Evolutionary conservation across 805 yeast genomes (phyloP).

Genomic region (Wickerhamiella sergipiensis): DNA sequence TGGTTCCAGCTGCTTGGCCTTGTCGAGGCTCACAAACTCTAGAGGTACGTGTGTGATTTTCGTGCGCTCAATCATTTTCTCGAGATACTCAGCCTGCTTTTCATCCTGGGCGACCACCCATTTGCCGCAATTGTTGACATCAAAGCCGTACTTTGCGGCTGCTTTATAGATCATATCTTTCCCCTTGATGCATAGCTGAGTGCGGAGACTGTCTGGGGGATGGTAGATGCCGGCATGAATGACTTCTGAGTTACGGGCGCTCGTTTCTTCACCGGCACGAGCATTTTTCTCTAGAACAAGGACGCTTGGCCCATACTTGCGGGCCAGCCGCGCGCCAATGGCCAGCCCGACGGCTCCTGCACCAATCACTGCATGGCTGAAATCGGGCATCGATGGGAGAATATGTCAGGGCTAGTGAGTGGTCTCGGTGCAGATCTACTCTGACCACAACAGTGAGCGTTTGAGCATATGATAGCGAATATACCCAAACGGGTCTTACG

Average conservation of each 20-base stretch:
- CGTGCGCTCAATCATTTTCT: constrained; percentile 38
- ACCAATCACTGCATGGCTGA: constrained; percentile 54
- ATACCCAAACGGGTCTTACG: constrained; percentile 13
- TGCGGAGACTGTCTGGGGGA: constrained; percentile 54
- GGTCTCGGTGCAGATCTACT: background rate
- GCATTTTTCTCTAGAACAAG: constrained; percentile 56
- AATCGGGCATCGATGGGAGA: constrained; percentile 9
- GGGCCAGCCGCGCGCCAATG: constrained; percentile 53
- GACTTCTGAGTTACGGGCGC: constrained; percentile 85
- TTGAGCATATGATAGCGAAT: constrained; percentile 9
- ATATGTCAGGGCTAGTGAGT: background rate
- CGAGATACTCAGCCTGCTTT: constrained; percentile 44
- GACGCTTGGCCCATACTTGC: constrained; percentile 34
- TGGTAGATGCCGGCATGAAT: constrained; percentile 85
- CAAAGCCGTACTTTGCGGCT: constrained; percentile 35
- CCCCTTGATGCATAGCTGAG: constrained; percentile 61
- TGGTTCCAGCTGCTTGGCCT: constrained; percentile 46
- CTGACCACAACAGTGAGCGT: too few relatives aligned
- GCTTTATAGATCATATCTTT: constrained; percentile 48
- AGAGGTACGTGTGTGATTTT: constrained; percentile 43
- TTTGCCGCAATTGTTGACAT: constrained; percentile 50
- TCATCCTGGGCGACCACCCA: constrained; percentile 80
- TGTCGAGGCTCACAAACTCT: constrained; percentile 34
- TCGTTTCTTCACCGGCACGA: constrained; percentile 62
- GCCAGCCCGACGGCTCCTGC: constrained; percentile 82